Percentiles rank a stretch among this genome's conserved stretches.
Evolutionary conservation across 192 early-diverging fungal species (phyloP).

Genomic region (Coemansia sp.): DNA sequence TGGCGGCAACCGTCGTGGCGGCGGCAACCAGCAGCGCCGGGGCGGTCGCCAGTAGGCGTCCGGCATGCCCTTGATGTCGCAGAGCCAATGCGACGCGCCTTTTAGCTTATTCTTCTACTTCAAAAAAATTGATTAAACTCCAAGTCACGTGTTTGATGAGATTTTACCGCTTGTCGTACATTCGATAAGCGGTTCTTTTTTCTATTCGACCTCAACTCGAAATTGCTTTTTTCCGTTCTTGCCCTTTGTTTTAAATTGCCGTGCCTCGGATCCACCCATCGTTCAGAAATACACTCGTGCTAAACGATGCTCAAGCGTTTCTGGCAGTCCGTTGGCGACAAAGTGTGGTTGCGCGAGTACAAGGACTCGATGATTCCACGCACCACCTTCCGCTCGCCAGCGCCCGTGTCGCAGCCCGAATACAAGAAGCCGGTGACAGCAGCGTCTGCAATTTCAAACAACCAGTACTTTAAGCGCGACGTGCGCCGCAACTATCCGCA

Average conservation of each 20-base stretch:
- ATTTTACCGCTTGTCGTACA: neutral
- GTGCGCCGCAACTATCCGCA: constrained; percentile 88
- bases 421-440: constrained; percentile 56
- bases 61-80: no score
- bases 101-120: neutral
- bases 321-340: constrained; percentile 49
- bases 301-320: constrained; percentile 40
- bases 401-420: constrained; percentile 58
- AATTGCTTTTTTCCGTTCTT: neutral
- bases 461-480: constrained; percentile 92
- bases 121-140: constrained; percentile 7
- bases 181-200: neutral
- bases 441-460: constrained; percentile 69
- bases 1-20: constrained; percentile 16
- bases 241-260: neutral
- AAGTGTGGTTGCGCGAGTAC: constrained; percentile 53
- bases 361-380: constrained; percentile 66
- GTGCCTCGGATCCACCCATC: neutral
- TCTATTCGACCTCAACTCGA: neutral
- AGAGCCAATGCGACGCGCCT: no score
- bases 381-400: constrained; percentile 67
- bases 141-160: neutral
- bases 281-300: neutral
- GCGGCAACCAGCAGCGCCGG: constrained; percentile 6
- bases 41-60: neutral